Evolutionary conservation across 2,329 filamentous ascomycete genomes (phyloP), one percentile per base, ranked within the genome.

Genomic region (Nemania serpens): DNA sequence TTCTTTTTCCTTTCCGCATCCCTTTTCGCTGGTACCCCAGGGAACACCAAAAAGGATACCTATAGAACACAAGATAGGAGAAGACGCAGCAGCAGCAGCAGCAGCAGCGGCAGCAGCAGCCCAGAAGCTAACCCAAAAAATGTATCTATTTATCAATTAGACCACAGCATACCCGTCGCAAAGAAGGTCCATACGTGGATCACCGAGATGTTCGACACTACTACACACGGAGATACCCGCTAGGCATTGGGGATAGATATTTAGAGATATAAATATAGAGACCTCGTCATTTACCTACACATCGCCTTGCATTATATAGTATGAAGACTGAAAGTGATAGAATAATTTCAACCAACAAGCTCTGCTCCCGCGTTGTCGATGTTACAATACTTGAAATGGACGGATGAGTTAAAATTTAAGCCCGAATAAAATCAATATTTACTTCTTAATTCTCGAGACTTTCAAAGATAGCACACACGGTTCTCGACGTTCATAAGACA

Each of bases 131-230:
- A 39, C 36, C 36, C 4, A 7, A 29, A 29, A 29, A 29, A 29
- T 29, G 4, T 39, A n/a, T 39, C 11, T 17, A 29, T 29, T 34
- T 9, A 45, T 18, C 37, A 11, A 47, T 20, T 52, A 80, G 79
- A 76, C 29, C 76, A 83, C 55, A 81, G 80, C 55, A 79, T 83
- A 62, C 70, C 69, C 1, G 78, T 84, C 9, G 82, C 82, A 1
- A 76, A 81, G 58, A 83, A 80, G 67, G 80, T 81, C 5, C 73
- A 69, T 43, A 36, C 59, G 0, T 84, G 85, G 79, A 75, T 84
- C 10, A 77, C 79, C n/a, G 85, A 89, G 68, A 78, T 88, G 46
- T 73, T 73, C 33, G 48, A 51, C 22, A 13, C 36, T 7, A 15
- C 18, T 2, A 11, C 9, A 5, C 7, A 46, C 2, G 13, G n/a